These are phyloP conservation scores for Aphanomyces euteiches DNA, from an alignment of 352 stramenopile species.

Conservation along the genomic window DNA sequence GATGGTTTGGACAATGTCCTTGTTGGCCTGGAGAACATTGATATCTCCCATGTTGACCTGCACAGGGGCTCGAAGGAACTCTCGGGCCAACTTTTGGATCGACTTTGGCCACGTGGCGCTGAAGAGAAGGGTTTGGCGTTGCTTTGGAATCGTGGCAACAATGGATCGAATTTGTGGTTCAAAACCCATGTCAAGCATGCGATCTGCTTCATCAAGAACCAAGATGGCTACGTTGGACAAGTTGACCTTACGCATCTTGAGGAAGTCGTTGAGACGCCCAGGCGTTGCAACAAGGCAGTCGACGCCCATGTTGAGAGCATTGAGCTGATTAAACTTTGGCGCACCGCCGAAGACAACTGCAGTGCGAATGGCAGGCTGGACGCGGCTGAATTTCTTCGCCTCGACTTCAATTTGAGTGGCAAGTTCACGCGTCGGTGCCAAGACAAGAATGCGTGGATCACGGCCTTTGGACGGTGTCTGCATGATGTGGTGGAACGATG, in stretches of 20 bases:
- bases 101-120: conserved; percentile 90
- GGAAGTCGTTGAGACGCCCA: conserved; percentile 93
- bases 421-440: conserved; percentile 93
- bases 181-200: conserved; percentile 96
- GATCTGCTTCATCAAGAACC: conserved; percentile 95
- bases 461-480: conserved; percentile 88
- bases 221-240: conserved; percentile 36
- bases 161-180: conserved; percentile 89
- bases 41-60: conserved; percentile 93
- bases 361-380: conserved; percentile 90
- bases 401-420: conserved; percentile 95
- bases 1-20: conserved; percentile 83
- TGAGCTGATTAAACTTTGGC: conserved; percentile 95
- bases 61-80: conserved; percentile 80
- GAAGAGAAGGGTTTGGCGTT: conserved; percentile 95
- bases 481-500: conserved; percentile 90
- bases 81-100: conserved; percentile 83
- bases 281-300: conserved; percentile 96
- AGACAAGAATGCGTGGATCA: conserved; percentile 53
- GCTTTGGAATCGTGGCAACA: conserved; percentile 85
- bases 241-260: conserved; percentile 76
- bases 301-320: conserved; percentile 48
- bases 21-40: conserved; percentile 86
- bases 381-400: conserved; percentile 41
- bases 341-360: conserved; percentile 94